Conservation (phyloP, 2,329 filamentous ascomycete genomes). For the Exophiala sp. region DNA sequence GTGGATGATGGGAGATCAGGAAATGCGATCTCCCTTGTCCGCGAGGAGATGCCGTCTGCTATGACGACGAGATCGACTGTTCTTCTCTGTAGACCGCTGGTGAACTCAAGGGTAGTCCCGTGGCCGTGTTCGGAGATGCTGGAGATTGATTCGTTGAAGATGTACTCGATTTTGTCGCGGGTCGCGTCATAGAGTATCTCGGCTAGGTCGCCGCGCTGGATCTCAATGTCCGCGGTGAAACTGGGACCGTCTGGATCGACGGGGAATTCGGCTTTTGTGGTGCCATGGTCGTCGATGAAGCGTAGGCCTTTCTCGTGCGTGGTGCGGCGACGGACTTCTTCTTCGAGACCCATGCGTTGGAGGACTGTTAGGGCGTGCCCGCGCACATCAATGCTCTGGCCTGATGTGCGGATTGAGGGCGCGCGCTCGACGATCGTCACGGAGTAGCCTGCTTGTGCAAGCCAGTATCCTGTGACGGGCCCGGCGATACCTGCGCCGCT, state of each 20-base stretch:
- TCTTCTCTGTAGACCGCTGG: slow-evolving; percentile 39
- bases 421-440: no score
- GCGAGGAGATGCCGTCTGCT: slow-evolving; percentile 55
- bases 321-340: slow-evolving; percentile 36
- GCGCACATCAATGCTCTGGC: no score
- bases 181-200: slow-evolving; percentile 46
- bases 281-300: slow-evolving; percentile 40
- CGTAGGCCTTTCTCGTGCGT: slow-evolving; percentile 46
- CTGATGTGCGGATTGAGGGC: no score
- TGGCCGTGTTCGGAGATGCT: slow-evolving; percentile 34
- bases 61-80: slow-evolving; percentile 54
- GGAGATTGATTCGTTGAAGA: slow-evolving; percentile 35
- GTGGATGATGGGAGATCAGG: slow-evolving; percentile 15
- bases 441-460: no score
- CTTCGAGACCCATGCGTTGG: slow-evolving; percentile 39
- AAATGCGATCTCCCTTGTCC: slow-evolving; percentile 41
- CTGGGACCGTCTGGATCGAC: slow-evolving; percentile 28
- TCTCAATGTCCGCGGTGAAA: slow-evolving; percentile 57
- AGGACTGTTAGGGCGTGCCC: no score
- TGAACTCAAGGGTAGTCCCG: slow-evolving; percentile 39
- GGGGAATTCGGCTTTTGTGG: slow-evolving; percentile 16
- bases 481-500: no score
- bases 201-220: slow-evolving; percentile 57
- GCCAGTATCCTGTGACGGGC: no score
- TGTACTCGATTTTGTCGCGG: slow-evolving; percentile 30